These are phyloP conservation scores for Fraxinus excelsior DNA, from an alignment of 257 asterid genomes.

Conservation along the genomic window DNA sequence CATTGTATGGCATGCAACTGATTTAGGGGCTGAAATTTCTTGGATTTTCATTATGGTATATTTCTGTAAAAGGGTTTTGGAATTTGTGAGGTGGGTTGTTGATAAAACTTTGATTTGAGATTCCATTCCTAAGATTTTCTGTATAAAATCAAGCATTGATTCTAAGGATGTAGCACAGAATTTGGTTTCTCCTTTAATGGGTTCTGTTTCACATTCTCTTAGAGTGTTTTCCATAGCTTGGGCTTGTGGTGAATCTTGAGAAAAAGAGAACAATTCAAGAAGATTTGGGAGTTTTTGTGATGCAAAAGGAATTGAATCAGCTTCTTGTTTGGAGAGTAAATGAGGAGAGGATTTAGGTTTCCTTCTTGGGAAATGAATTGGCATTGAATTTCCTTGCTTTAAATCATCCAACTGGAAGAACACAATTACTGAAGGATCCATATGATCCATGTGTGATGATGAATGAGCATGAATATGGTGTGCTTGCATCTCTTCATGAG, in stretches of 20 bases:
- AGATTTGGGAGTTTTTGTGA: conserved; percentile 42
- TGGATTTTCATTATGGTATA: conserved; percentile 37
- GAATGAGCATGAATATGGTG: conserved; percentile 38
- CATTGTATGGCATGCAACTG: conserved; percentile 74
- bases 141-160: conserved; percentile 62
- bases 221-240: conserved; percentile 68
- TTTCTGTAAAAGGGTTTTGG: conserved; percentile 39
- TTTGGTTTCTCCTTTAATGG: conserved; percentile 71
- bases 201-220: conserved; percentile 54
- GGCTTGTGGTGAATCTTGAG: conserved; percentile 68
- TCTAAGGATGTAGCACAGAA: conserved; percentile 69
- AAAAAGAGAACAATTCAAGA: conserved; percentile 51
- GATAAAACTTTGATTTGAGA: conserved; percentile 37
- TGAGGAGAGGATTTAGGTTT: conserved; percentile 36
- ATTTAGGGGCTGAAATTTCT: conserved; percentile 42
- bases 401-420: conserved; percentile 66
- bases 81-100: conserved; percentile 44
- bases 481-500: conserved; percentile 32
- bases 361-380: conserved; percentile 59
- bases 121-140: conserved; percentile 38
- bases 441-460: conserved; percentile 55
- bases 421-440: conserved; percentile 56
- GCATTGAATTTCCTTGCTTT: conserved; percentile 49
- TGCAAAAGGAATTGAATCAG: conserved; percentile 70
- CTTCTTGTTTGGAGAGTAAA: conserved; percentile 51